Base-by-base conservation (phyloP, 345 rosid species). In the Iberis pinnata region DNA sequence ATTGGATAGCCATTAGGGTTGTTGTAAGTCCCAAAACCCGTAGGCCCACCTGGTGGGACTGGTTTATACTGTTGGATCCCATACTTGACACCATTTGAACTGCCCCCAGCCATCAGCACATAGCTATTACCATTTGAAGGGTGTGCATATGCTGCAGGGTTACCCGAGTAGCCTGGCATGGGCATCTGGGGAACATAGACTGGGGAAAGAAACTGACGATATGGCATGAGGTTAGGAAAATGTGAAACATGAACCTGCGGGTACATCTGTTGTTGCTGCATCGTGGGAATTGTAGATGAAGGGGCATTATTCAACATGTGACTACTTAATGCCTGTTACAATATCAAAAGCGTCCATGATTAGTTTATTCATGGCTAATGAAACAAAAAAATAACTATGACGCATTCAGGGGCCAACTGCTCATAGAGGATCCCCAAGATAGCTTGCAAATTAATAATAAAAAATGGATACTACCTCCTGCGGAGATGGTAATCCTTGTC, bases 161-260 rank as follows among this genome's bases (percentile, higher is more conserved):
- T 84, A 61, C 77, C 76, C 5, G 98, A 80, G 68, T 87, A 90
- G 14, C 96, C 95, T 41, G 84, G 86, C 85, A 89, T 70, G 42
- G 89, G 86, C 86, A 89, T 86, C 33, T 79, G 95, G 10, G 95
- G 94, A 10, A 84, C 77, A 60, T 83, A 89, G 60, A 89, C 75
- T 3, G 90, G 97, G 41, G 95, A 78, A 56, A 86, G 47, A 40
- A 81, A 74, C 71, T 80, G 97, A 11, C 95, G 95, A 61, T 80
- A 86, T 3, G 95, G 90, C 95, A 89, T 76, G n/a, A 82, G 60
- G 64, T 78, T 84, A 17, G 86, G 64, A 58, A 48, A 86, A 66
- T 84, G 97, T 45, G 95, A 76, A 55, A 89, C 71, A 31, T 89
- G 97, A 57, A 84, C 86, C 78, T 78, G 97, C 18, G 89, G 95